Conservation (phyloP, 257 asterid genomes). For the Lavandula angustifolia region DNA sequence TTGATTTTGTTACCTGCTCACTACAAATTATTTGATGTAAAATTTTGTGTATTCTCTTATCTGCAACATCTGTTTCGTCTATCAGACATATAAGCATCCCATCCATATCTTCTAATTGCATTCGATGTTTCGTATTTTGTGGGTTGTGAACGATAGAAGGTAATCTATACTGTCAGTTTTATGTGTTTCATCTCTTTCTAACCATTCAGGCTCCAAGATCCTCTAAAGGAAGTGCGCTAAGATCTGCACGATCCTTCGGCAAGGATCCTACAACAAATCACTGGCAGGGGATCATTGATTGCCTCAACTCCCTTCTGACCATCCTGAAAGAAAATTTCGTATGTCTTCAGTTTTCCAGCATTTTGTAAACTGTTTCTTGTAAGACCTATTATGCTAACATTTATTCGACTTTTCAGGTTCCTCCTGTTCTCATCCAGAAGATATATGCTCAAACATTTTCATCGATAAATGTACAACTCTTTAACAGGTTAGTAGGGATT, state of each 20-base stretch:
- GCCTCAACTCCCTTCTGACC: slow-evolving; percentile 82
- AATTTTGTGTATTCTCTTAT: too few relatives aligned
- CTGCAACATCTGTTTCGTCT: neutral
- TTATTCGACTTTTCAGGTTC: slow-evolving; percentile 62
- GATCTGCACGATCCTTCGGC: slow-evolving; percentile 89
- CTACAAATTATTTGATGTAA: too few relatives aligned
- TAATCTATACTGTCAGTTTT: neutral
- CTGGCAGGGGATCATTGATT: slow-evolving; percentile 88
- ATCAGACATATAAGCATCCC: too few relatives aligned
- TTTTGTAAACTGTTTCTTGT: neutral
- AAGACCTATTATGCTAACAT: slow-evolving; percentile 37
- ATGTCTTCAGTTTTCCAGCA: slow-evolving; percentile 33
- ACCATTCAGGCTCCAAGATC: slow-evolving; percentile 87
- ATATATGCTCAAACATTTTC: slow-evolving; percentile 84
- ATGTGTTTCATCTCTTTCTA: slow-evolving; percentile 24
- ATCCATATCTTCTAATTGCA: too few relatives aligned
- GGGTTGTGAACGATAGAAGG: neutral
- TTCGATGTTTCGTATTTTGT: too few relatives aligned
- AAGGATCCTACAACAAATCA: slow-evolving; percentile 78
- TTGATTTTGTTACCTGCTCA: neutral
- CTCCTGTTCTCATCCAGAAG: slow-evolving; percentile 88
- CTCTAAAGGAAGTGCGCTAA: slow-evolving; percentile 76
- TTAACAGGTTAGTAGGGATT: slow-evolving; percentile 64
- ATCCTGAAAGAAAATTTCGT: slow-evolving; percentile 92
- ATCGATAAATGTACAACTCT: slow-evolving; percentile 81